Conservation (phyloP, 164 flowering plant genomes). For the Tetrastigma voinierianum region DNA sequence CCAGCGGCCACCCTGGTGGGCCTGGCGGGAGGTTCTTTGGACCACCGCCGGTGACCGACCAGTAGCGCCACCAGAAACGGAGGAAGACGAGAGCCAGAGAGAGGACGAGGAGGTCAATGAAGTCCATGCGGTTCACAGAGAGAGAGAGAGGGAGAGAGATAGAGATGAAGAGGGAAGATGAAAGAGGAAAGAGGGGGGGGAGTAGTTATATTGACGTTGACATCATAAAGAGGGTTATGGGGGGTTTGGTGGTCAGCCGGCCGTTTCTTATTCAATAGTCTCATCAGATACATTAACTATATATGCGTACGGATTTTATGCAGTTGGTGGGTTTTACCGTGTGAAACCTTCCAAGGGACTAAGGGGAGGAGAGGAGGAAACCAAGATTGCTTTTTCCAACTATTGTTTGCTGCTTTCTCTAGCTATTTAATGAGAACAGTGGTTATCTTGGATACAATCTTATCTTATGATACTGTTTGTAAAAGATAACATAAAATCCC, state of each 20-base stretch:
- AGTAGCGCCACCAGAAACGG: slow-evolving; percentile 56
- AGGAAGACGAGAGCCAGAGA: slow-evolving; percentile 22
- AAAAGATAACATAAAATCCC: too few relatives aligned
- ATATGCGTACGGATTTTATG: not conserved
- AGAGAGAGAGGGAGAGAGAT: not conserved
- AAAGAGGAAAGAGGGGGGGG: not conserved
- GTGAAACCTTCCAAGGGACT: too few relatives aligned
- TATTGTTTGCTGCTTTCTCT: too few relatives aligned
- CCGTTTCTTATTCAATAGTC: not conserved
- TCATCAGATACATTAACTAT: slow-evolving; percentile 4
- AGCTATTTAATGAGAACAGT: too few relatives aligned
- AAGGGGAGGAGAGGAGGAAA: too few relatives aligned
- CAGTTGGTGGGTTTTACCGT: not conserved
- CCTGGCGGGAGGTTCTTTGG: slow-evolving; percentile 73
- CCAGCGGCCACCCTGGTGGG: slow-evolving; percentile 87
- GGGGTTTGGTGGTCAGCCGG: not conserved
- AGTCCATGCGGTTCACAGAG: slow-evolving; percentile 44
- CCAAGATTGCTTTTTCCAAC: too few relatives aligned
- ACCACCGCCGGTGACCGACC: slow-evolving; percentile 37
- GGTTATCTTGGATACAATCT: too few relatives aligned
- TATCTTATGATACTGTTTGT: too few relatives aligned
- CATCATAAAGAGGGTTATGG: not conserved
- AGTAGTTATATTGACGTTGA: not conserved
- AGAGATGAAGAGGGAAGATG: not conserved
- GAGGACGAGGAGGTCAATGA: slow-evolving; percentile 37